phyloP scores from a whole-genome alignment of 1,284 basidiomycete genomes.

The Wallemia ichthyophaga region DNA sequence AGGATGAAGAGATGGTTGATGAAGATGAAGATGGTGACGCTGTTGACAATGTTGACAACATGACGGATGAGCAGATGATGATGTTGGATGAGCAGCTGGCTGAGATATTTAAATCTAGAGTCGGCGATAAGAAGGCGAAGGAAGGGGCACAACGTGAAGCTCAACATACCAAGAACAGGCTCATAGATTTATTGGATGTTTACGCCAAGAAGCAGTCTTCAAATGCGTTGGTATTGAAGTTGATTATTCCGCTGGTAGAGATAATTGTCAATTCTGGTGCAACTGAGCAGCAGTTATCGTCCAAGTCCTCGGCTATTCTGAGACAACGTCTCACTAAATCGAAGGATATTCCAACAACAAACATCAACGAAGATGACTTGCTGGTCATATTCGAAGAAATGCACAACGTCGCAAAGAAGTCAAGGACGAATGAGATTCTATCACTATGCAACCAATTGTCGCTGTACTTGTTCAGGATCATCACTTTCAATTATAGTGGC shows the following conservation, averaged over 20 bases:
- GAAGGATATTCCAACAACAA: conserved; percentile 28
- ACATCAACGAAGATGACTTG: conserved; percentile 21
- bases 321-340: conserved; percentile 39
- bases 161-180: conserved; percentile 75
- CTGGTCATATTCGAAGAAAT: conserved; percentile 29
- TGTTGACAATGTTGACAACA: conserved; percentile 20
- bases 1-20: conserved; percentile 18
- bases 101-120: conserved; percentile 43
- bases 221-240: conserved; percentile 31
- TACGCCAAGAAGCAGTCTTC: conserved; percentile 45
- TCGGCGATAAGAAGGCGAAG: conserved; percentile 28
- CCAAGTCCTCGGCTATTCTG: conserved; percentile 53
- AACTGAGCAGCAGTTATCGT: conserved; percentile 55
- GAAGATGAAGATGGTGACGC: conserved; percentile 18
- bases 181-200: conserved; percentile 66
- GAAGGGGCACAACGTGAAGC: conserved; percentile 52
- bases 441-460: conserved; percentile 34
- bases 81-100: conserved; percentile 77
- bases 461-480: conserved; percentile 34
- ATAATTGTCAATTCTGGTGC: conserved; percentile 31
- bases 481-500: conserved; percentile 17
- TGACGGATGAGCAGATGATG: conserved; percentile 96
- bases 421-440: conserved; percentile 29
- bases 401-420: conserved; percentile 40
- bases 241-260: conserved; percentile 45